Percentiles rank a stretch among this genome's conserved stretches.
Conservation (phyloP, 176 grass and related monocot genomes). For the Aegilops tauschii region DNA sequence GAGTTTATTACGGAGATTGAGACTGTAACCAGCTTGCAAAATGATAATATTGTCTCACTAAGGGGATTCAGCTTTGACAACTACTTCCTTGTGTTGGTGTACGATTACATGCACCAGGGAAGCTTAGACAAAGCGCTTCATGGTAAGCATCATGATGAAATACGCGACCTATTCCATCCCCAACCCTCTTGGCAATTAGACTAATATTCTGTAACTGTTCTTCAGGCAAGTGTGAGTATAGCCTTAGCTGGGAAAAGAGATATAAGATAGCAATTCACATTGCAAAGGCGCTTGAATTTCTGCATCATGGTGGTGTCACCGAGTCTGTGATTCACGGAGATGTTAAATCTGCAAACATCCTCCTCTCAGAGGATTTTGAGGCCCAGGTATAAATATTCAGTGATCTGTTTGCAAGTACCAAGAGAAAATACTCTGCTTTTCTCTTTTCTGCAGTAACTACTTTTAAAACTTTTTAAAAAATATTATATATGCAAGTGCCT, state of each 20-base stretch:
- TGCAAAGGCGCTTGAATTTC: slow-evolving; percentile 80
- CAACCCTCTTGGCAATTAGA: background rate
- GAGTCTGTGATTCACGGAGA: slow-evolving; percentile 85
- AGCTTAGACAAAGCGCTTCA: slow-evolving; percentile 91
- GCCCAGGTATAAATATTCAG: slow-evolving; percentile 67
- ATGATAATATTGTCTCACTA: slow-evolving; percentile 74
- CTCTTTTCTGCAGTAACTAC: background rate
- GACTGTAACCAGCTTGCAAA: slow-evolving; percentile 62
- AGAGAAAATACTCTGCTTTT: background rate
- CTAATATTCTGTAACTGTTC: slow-evolving; percentile 24
- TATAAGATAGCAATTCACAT: slow-evolving; percentile 70
- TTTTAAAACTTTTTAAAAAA: background rate
- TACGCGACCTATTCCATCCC: background rate
- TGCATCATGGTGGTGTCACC: slow-evolving; percentile 55
- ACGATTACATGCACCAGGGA: slow-evolving; percentile 77
- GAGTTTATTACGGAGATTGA: slow-evolving; percentile 85
- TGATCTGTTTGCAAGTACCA: slow-evolving; percentile 16
- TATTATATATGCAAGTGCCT: background rate
- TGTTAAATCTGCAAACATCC: slow-evolving; percentile 96
- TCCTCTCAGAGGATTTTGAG: slow-evolving; percentile 76
- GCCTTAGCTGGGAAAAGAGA: slow-evolving; percentile 73
- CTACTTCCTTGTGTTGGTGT: slow-evolving; percentile 78
- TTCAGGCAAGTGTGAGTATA: slow-evolving; percentile 48
- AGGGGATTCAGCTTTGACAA: slow-evolving; percentile 89
- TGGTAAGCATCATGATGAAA: slow-evolving; percentile 41